A percentile compares a stretch with the other conserved stretches of the same genome.
Evolutionary conservation across 768 basidiomycete genomes (phyloP).

Genomic region (Pholiota molesta): DNA sequence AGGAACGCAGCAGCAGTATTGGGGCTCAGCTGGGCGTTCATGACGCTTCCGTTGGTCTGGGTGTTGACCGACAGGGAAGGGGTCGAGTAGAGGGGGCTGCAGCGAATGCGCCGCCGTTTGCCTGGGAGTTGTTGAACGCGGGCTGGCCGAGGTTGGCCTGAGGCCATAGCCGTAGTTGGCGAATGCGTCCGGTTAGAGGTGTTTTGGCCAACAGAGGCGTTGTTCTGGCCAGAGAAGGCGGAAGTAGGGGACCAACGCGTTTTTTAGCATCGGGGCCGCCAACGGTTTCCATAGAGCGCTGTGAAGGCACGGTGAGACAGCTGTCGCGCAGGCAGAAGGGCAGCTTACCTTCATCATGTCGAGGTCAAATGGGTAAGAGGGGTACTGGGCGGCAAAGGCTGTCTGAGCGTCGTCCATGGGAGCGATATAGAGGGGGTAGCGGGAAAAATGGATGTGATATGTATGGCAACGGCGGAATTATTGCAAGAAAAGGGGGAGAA

Average conservation of each 20-base stretch:
- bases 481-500: slow-evolving; percentile 49
- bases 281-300: slow-evolving; percentile 87
- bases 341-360: slow-evolving; percentile 89
- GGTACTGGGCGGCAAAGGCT: slow-evolving; percentile 69
- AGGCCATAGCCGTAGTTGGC: slow-evolving; percentile 89
- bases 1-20: slow-evolving; percentile 59
- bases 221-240: slow-evolving; percentile 42
- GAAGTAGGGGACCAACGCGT: slow-evolving; percentile 83
- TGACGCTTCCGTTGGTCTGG: slow-evolving; percentile 50
- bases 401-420: slow-evolving; percentile 78
- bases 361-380: slow-evolving; percentile 76
- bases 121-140: slow-evolving; percentile 51
- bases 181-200: slow-evolving; percentile 66
- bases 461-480: slow-evolving; percentile 51
- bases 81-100: slow-evolving; percentile 72
- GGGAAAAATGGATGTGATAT: slow-evolving; percentile 45
- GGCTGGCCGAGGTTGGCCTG: slow-evolving; percentile 66
- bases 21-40: slow-evolving; percentile 68
- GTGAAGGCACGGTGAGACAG: slow-evolving; percentile 14
- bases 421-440: slow-evolving; percentile 31
- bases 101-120: slow-evolving; percentile 47
- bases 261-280: slow-evolving; percentile 88
- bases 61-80: slow-evolving; percentile 74
- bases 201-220: slow-evolving; percentile 33
- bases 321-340: not conserved